A percentile compares a stretch with the other conserved stretches of the same genome.
phyloP scores from a whole-genome alignment of 2,329 filamentous ascomycete species.

The Penicillium sp. region DNA sequence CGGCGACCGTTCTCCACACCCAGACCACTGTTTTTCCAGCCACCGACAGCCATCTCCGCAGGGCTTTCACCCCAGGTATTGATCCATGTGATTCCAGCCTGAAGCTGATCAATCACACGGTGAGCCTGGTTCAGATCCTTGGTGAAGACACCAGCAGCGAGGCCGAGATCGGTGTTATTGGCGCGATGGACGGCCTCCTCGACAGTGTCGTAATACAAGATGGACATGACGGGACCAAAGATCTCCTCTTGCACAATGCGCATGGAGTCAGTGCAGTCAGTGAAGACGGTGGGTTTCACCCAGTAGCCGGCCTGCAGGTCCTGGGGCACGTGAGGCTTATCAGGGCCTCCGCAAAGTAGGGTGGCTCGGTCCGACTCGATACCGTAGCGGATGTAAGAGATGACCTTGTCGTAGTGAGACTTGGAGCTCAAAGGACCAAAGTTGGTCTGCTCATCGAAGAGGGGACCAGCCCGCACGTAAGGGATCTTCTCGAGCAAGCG shows the following conservation, averaged over 20 bases:
- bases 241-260: constrained; percentile 78
- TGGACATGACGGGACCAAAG: constrained; percentile 82
- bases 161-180: constrained; percentile 72
- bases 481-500: constrained; percentile 67
- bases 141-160: constrained; percentile 82
- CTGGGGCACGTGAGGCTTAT: constrained; percentile 55
- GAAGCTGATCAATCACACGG: constrained; percentile 64
- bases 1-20: constrained; percentile 81
- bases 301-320: constrained; percentile 68
- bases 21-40: constrained; percentile 87
- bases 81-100: constrained; percentile 88
- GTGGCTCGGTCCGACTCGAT: constrained; percentile 70
- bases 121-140: constrained; percentile 72
- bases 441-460: constrained; percentile 71
- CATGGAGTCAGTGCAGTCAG: constrained; percentile 81
- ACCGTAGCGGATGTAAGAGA: constrained; percentile 73
- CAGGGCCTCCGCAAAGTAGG: constrained; percentile 68
- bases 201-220: constrained; percentile 69
- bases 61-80: constrained; percentile 93
- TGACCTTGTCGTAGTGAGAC: constrained; percentile 72
- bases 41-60: constrained; percentile 87
- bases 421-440: constrained; percentile 79
- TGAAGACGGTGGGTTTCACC: constrained; percentile 81
- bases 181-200: constrained; percentile 70
- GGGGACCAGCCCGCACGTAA: constrained; percentile 67